Evolutionary conservation across 2,329 filamentous ascomycete genomes (phyloP).

Genomic region (Paraconiothyrium brasiliense): DNA sequence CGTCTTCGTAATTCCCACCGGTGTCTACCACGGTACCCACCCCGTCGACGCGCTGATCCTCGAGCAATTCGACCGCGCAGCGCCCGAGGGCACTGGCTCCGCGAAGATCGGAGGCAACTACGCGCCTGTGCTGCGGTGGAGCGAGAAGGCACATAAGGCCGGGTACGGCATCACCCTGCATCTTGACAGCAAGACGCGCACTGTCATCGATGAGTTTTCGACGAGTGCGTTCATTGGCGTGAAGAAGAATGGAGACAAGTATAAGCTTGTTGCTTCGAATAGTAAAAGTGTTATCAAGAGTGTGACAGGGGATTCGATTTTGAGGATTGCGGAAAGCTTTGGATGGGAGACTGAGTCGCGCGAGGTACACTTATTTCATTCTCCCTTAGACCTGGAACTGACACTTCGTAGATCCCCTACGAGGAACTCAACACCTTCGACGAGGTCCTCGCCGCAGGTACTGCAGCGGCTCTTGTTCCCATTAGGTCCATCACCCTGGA

Average conservation of each 20-base stretch:
- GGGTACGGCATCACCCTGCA: conserved; percentile 96
- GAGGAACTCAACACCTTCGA: conserved; percentile 69
- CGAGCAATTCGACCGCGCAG: conserved; percentile 91
- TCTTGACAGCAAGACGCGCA: conserved; percentile 83
- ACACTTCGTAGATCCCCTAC: conserved; percentile 68
- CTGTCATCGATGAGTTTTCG: conserved; percentile 93
- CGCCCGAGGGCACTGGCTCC: conserved; percentile 87
- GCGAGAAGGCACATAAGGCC: conserved; percentile 78
- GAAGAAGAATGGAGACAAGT: conserved; percentile 65
- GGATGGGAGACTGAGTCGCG: conserved; percentile 87
- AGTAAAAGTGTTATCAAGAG: conserved; percentile 87
- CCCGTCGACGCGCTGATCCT: conserved; percentile 89
- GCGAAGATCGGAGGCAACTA: conserved; percentile 98
- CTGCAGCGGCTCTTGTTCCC: conserved; percentile 88
- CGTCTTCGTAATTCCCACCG: conserved; percentile 90
- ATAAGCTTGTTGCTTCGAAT: conserved; percentile 86
- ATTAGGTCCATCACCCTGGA: conserved; percentile 87
- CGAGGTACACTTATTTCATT: conserved; percentile 59
- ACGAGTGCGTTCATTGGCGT: conserved; percentile 93
- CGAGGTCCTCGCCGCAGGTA: conserved; percentile 92
- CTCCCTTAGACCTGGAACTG: conserved; percentile 1
- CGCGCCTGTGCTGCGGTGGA: conserved; percentile 88
- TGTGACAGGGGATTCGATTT: conserved; percentile 82
- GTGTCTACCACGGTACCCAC: conserved; percentile 90
- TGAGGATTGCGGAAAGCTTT: conserved; percentile 77